A percentile compares a stretch with the other conserved stretches of the same genome.
Conservation (phyloP, 2,329 filamentous ascomycete genomes). For the Aureobasidium namibiae region DNA sequence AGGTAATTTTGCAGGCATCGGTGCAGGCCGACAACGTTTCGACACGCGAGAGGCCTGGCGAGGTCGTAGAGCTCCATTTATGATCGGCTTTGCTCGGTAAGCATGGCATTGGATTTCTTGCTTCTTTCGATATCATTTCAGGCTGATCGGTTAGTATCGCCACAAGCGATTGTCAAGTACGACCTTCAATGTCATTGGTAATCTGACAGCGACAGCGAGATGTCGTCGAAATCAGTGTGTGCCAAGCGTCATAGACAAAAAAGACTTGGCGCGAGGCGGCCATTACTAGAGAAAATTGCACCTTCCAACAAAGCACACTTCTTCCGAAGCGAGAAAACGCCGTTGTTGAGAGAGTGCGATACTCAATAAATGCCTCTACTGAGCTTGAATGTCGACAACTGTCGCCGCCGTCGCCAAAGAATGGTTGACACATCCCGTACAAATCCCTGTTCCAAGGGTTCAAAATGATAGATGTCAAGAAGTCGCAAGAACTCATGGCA, state of each 20-base stretch:
- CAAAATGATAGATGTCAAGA: not conserved
- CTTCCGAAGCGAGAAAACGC: not conserved
- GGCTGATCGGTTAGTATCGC: not conserved
- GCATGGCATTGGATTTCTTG: not conserved
- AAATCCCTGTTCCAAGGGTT: not conserved
- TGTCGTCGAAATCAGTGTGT: not conserved
- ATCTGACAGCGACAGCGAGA: not conserved
- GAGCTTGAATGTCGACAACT: not conserved
- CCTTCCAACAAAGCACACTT: not conserved
- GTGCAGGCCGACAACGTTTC: slow-evolving; percentile 4
- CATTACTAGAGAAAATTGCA: not conserved
- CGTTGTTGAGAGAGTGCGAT: not conserved
- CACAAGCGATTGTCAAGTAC: not conserved
- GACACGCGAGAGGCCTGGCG: slow-evolving; percentile 6
- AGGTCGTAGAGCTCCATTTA: slow-evolving; percentile 4
- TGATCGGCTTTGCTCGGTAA: slow-evolving; percentile 8
- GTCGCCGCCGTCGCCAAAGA: not conserved
- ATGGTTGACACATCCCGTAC: not conserved
- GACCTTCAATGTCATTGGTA: not conserved
- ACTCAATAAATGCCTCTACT: not conserved
- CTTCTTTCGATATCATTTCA: not conserved
- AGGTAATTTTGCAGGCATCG: slow-evolving; percentile 5
- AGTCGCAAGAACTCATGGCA: not conserved
- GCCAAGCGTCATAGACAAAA: not conserved
- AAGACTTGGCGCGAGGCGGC: not conserved